Conservation (phyloP, 2,329 filamentous ascomycete genomes). For the Ceratocystis smalleyi region DNA sequence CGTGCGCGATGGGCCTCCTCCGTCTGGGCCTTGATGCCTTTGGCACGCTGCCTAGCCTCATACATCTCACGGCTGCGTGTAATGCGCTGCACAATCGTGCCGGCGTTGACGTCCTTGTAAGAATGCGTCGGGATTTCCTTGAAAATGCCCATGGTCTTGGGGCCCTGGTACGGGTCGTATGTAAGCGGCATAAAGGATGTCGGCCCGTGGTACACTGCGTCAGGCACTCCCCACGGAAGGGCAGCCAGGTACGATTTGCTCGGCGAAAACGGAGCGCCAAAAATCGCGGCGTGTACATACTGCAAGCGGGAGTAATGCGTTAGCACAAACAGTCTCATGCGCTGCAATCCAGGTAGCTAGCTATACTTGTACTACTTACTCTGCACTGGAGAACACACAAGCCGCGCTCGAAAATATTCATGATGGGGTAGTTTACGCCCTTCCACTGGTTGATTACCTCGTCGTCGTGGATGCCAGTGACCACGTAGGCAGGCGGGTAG, state of each 20-base stretch:
- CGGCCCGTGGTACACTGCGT: conserved; percentile 87
- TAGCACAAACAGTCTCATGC: neutral
- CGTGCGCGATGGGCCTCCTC: conserved; percentile 51
- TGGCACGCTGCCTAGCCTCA: conserved; percentile 78
- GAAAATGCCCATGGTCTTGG: conserved; percentile 75
- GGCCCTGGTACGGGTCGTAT: conserved; percentile 65
- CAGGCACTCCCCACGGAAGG: conserved; percentile 58
- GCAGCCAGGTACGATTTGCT: conserved; percentile 60
- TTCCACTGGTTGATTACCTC: conserved; percentile 93
- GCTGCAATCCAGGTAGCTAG: neutral
- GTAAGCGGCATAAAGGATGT: conserved; percentile 75
- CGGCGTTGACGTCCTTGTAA: conserved; percentile 80
- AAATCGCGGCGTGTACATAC: conserved; percentile 78
- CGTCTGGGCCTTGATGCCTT: conserved; percentile 68
- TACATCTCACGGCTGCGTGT: conserved; percentile 74
- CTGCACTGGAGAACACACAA: conserved; percentile 91
- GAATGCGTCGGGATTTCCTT: conserved; percentile 58
- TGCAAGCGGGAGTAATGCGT: conserved; percentile 24
- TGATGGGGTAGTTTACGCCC: conserved; percentile 95
- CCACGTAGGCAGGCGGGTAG: conserved; percentile 71
- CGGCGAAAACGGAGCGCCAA: conserved; percentile 78
- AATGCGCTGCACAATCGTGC: conserved; percentile 80
- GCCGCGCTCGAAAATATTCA: conserved; percentile 96
- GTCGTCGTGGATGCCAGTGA: conserved; percentile 89
- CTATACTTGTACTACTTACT: conserved; percentile 33